phyloP scores from a whole-genome alignment of 495 filamentous ascomycete species.

The Penicillium maclennaniae region DNA sequence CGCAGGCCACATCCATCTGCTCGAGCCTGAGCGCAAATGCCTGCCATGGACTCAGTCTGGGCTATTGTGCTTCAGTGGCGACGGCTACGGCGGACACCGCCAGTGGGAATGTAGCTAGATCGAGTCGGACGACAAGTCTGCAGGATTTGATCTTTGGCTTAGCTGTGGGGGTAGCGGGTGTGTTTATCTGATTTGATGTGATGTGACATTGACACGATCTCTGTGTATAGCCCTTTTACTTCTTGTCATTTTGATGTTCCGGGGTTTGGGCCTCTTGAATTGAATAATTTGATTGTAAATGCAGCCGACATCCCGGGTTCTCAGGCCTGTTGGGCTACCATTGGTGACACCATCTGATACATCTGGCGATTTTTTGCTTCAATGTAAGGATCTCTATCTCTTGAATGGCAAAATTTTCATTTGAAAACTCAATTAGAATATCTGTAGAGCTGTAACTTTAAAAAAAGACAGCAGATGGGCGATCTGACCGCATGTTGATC shows the following conservation, averaged over 20 bases:
- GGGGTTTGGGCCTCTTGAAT: neutral
- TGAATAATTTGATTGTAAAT: neutral
- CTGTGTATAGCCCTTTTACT: conserved; percentile 7
- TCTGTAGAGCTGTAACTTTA: neutral
- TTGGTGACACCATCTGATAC: neutral
- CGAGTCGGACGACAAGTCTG: conserved; percentile 30
- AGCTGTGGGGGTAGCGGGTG: conserved; percentile 40
- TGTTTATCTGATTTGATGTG: conserved; percentile 37
- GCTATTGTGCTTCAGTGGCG: conserved; percentile 47
- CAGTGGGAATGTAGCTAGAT: conserved; percentile 31
- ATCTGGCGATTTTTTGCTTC: neutral
- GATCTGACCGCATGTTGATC: conserved; percentile 20
- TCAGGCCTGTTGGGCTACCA: conserved; percentile 10
- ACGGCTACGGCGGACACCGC: conserved; percentile 28
- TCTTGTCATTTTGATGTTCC: neutral
- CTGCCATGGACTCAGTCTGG: conserved; percentile 55
- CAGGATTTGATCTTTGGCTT: conserved; percentile 42
- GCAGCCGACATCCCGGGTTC: neutral
- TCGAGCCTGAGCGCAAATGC: conserved; percentile 57
- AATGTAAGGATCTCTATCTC: neutral
- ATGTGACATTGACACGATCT: conserved; percentile 13
- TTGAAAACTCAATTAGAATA: neutral
- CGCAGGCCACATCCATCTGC: conserved; percentile 61
- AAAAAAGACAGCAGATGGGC: neutral
- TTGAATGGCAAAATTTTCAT: neutral